phyloP scores from a whole-genome alignment of 2,329 filamentous ascomycete genomes.

The Shiraia bambusicola region DNA sequence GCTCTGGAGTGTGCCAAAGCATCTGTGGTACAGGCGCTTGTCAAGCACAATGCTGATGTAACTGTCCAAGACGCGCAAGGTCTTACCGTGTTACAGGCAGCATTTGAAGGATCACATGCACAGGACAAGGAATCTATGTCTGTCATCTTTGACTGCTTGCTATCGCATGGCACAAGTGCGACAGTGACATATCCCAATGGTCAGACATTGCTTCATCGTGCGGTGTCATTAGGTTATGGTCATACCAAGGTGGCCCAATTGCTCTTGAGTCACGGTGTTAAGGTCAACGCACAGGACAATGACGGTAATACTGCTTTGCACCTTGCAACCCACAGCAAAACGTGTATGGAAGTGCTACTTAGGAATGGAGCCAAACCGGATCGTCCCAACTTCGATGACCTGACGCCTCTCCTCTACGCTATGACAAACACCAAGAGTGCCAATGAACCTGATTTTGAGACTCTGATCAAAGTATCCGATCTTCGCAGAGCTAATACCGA shows the following conservation, averaged over 20 bases:
- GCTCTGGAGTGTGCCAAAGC: constrained; percentile 29
- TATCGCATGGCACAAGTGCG: constrained; percentile 27
- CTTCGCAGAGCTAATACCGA: constrained; percentile 16
- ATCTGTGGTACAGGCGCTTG: constrained; percentile 28
- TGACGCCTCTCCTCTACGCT: constrained; percentile 27
- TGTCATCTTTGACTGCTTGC: constrained; percentile 25
- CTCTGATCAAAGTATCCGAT: constrained; percentile 26
- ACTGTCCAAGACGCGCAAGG: constrained; percentile 24
- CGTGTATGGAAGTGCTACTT: constrained; percentile 28
- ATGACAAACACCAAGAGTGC: constrained; percentile 12
- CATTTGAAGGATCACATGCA: constrained; percentile 25
- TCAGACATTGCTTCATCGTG: constrained; percentile 34
- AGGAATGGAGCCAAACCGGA: constrained; percentile 23
- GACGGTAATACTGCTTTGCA: constrained; percentile 32
- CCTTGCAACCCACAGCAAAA: constrained; percentile 22
- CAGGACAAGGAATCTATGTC: constrained; percentile 27
- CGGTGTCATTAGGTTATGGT: constrained; percentile 18
- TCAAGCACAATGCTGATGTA: constrained; percentile 33
- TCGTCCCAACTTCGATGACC: constrained; percentile 17
- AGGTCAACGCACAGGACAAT: constrained; percentile 24
- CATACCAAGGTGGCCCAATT: constrained; percentile 21
- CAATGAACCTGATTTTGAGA: constrained; percentile 26
- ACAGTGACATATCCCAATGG: constrained; percentile 27
- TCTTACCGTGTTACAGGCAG: constrained; percentile 28
- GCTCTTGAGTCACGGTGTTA: constrained; percentile 26